Conservation (phyloP, 2,329 filamentous ascomycete species). For the Botryotinia calthae region DNA sequence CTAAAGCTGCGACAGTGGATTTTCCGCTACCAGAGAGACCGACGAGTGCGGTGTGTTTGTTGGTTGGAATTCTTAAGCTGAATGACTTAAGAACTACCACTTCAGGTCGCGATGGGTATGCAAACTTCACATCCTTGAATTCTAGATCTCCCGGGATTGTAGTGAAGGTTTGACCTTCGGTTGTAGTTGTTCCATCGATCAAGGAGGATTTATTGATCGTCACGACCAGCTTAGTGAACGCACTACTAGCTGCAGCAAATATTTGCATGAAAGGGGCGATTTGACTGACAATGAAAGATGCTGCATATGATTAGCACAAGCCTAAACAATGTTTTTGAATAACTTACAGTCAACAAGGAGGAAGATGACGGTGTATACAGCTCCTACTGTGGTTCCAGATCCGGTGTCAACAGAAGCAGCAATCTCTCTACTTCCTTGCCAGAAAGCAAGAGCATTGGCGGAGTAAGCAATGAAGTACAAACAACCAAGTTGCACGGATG, state of each 20-base stretch:
- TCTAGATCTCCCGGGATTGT: conserved; percentile 1
- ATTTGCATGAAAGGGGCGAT: conserved; percentile 15
- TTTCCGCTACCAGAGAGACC: conserved; percentile 58
- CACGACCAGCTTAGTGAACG: conserved; percentile 3
- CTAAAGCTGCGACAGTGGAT: conserved; percentile 53
- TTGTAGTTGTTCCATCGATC: conserved; percentile 15
- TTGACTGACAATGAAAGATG: conserved; percentile 14
- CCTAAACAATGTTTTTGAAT: too few relatives aligned
- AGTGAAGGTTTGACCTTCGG: conserved; percentile 28
- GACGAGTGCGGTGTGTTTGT: conserved; percentile 50
- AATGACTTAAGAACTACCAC: conserved; percentile 36
- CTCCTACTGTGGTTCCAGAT: conserved; percentile 5
- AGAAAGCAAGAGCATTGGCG: conserved; percentile 56
- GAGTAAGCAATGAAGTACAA: conserved; percentile 39
- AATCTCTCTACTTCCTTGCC: conserved; percentile 46
- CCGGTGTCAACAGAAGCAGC: conserved; percentile 42
- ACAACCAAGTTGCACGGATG: conserved; percentile 49
- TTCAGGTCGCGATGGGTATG: conserved; percentile 35
- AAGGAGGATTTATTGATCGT: not conserved
- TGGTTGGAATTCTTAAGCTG: conserved; percentile 32
- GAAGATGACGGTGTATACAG: conserved; percentile 49
- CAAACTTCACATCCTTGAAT: conserved; percentile 40
- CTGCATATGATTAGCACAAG: not conserved
- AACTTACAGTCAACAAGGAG: conserved; percentile 50
- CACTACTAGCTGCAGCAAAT: conserved; percentile 6